These are phyloP conservation scores for Aspergillus fijiensis DNA, from an alignment of 2,329 filamentous ascomycete species.

Conservation along the genomic window DNA sequence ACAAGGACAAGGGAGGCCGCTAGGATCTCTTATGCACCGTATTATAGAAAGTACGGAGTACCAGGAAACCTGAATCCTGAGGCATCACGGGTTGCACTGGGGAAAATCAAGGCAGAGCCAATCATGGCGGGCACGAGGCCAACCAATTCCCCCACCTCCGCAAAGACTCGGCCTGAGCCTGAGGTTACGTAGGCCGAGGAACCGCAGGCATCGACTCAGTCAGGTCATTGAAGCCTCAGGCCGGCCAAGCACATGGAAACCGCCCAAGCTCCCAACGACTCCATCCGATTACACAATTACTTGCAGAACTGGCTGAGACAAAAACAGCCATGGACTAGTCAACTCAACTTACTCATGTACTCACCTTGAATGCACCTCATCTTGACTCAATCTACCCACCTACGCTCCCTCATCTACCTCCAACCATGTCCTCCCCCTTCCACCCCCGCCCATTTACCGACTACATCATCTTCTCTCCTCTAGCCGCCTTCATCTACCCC, in stretches of 20 bases:
- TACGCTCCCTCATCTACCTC: background rate
- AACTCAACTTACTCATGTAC: background rate
- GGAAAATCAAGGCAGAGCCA: background rate
- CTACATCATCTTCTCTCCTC: constrained; percentile 65
- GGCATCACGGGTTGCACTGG: background rate
- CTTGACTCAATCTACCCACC: background rate
- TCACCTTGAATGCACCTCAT: background rate
- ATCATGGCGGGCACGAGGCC: background rate
- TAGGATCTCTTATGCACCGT: too few relatives aligned
- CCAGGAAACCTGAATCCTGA: background rate
- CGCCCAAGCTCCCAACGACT: background rate
- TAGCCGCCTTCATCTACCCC: constrained; percentile 62
- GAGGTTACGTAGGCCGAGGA: background rate
- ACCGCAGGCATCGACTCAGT: background rate
- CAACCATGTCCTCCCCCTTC: constrained; percentile 45
- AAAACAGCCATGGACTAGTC: background rate
- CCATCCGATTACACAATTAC: background rate
- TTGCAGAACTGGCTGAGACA: background rate
- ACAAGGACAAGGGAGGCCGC: too few relatives aligned
- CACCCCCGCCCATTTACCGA: constrained; percentile 56
- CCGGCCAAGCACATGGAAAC: background rate
- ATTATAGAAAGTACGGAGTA: too few relatives aligned
- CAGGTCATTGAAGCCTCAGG: background rate
- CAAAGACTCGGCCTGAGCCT: background rate
- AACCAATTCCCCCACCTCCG: background rate